Evolutionary conservation across 441 rosid genomes (phyloP), one percentile per base, ranked within the genome.

Genomic region (Jatropha multifida): DNA sequence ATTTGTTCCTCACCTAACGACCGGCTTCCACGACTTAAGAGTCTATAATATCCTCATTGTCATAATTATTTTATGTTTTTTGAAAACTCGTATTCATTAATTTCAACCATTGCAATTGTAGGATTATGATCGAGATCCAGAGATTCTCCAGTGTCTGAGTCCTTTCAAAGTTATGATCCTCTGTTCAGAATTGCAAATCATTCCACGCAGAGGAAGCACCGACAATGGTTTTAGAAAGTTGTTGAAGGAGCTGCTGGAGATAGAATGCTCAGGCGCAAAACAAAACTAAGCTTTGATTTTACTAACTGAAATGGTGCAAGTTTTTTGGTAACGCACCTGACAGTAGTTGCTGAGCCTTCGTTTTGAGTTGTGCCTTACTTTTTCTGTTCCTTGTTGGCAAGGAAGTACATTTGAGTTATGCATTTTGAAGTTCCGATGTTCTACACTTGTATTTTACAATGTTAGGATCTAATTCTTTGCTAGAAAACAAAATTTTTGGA

Each of bases 51-150:
- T 56, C 40, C 23, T 23, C 23, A 23, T 23, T 23, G 17, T 59
- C 27, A 26, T 46, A 8, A 54, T 4, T 3, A 74, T 17, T 26
- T 17, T 46, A 4, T 63, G 46, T 11, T 37, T 18, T 2, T 8
- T 23, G 11, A 14, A 20, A 46, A 37, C 48, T 40, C 13, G 3
- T 48, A 69, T 56, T 60, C 46, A 74, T 54, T 73, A 40, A 74
- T 73, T 69, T 71, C 49, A 3, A 75, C 14, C 38, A 23, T 65
- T 69, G 54, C 65, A 56, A 61, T 71, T 32, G 32, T 80, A 92
- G 98, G 98, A 94, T 81, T 92, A 85, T 71, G 90, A 89, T 78
- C 87, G 98, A 69, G 95, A 90, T 70, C 90, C 89, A 13, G 86
- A 83, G 75, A 83, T 90, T 72, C 83, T 92, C 69, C 85, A 78